phyloP scores from a whole-genome alignment of 345 rosid genomes.

The Jatropha curcas region DNA sequence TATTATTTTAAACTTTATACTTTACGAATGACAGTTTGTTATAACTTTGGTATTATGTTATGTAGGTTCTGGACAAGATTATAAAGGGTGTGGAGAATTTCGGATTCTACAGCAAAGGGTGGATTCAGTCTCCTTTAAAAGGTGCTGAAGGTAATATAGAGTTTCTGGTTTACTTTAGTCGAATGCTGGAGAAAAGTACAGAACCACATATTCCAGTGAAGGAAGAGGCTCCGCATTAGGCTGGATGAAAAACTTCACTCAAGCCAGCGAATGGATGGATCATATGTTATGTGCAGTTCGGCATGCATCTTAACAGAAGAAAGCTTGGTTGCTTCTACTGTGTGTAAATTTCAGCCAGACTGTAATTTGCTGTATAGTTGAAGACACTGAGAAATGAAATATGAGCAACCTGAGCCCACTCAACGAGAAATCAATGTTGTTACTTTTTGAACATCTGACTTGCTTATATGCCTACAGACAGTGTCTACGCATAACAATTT shows the following conservation, averaged over 20 bases:
- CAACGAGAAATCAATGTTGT: neutral
- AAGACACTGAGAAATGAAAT: neutral
- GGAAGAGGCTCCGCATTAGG: neutral
- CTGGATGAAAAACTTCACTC: neutral
- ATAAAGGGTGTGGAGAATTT: constrained; percentile 69
- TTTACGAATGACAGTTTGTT: neutral
- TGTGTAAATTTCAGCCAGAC: neutral
- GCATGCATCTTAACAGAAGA: neutral
- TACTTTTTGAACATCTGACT: neutral
- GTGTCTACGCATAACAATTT: neutral
- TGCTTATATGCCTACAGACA: too few relatives aligned
- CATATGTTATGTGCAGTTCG: neutral
- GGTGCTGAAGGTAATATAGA: constrained; percentile 93
- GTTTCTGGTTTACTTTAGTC: constrained; percentile 70
- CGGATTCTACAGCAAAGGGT: constrained; percentile 71
- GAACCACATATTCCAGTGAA: neutral
- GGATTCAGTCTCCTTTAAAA: constrained; percentile 87
- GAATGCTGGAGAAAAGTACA: constrained; percentile 35
- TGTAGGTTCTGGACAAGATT: constrained; percentile 79
- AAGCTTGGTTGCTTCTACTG: neutral
- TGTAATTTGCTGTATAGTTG: neutral
- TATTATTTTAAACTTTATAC: neutral
- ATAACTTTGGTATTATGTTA: neutral
- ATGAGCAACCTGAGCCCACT: neutral
- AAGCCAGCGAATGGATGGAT: neutral